These are phyloP conservation scores for Globisporangium middletonii DNA, from an alignment of 352 stramenopile genomes.

Conservation along the genomic window DNA sequence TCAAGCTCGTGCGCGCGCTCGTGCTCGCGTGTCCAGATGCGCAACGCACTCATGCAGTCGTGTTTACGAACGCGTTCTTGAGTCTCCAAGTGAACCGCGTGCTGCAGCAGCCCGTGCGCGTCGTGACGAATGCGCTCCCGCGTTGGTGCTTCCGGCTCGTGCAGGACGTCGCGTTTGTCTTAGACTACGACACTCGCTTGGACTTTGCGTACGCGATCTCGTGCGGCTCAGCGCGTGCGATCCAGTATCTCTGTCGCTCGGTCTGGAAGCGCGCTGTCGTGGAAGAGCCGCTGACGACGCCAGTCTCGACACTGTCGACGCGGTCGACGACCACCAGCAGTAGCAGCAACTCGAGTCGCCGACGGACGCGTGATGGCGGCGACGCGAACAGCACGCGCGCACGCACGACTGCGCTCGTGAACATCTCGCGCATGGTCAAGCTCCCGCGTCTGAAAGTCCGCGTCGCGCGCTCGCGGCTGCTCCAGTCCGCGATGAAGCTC, in stretches of 20 bases:
- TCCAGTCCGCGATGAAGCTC: slow-evolving; percentile 71
- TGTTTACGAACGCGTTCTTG: slow-evolving; percentile 56
- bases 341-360: background rate
- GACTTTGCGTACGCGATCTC: slow-evolving; percentile 69
- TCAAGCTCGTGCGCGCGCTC: slow-evolving; percentile 37
- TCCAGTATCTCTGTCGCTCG: slow-evolving; percentile 60
- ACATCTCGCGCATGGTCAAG: slow-evolving; percentile 63
- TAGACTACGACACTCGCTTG: slow-evolving; percentile 59
- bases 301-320: background rate
- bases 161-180: slow-evolving; percentile 48
- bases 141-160: slow-evolving; percentile 49
- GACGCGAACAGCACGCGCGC: slow-evolving; percentile 14
- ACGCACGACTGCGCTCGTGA: slow-evolving; percentile 32
- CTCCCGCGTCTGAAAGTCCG: slow-evolving; percentile 72
- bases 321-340: background rate
- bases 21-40: slow-evolving; percentile 1
- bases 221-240: slow-evolving; percentile 56
- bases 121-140: slow-evolving; percentile 58
- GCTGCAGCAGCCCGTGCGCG: slow-evolving; percentile 49
- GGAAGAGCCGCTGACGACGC: slow-evolving; percentile 28
- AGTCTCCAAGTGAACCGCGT: slow-evolving; percentile 52
- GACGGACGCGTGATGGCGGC: background rate
- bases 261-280: slow-evolving; percentile 58
- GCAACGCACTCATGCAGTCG: background rate
- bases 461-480: slow-evolving; percentile 46